Conservation (phyloP, 192 early-diverging fungal genomes). For the Ramicandelaber brevisporus region DNA sequence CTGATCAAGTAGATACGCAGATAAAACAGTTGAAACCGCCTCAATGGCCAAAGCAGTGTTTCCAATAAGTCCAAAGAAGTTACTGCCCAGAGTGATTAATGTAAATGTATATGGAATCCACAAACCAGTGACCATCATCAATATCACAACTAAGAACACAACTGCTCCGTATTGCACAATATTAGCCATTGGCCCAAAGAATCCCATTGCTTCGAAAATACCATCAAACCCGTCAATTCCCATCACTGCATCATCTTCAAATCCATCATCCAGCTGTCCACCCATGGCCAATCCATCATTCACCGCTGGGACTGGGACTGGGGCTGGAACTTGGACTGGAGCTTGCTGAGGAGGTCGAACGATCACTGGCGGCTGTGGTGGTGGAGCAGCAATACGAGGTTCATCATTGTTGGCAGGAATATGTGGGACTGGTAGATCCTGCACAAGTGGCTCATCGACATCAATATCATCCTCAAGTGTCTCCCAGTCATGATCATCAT, state of each 20-base stretch:
- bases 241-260: slow-evolving; percentile 24
- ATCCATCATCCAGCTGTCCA: slow-evolving; percentile 16
- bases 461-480: background rate
- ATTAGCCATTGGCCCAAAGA: slow-evolving; percentile 59
- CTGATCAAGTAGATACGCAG: slow-evolving; percentile 5
- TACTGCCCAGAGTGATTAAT: slow-evolving; percentile 31
- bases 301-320: too few species aligned
- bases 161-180: slow-evolving; percentile 59
- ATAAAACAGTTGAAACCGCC: slow-evolving; percentile 22
- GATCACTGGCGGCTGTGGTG: too few species aligned
- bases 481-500: slow-evolving; percentile 1
- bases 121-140: slow-evolving; percentile 36
- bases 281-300: too few species aligned
- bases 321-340: too few species aligned
- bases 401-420: background rate
- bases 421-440: too few species aligned
- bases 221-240: slow-evolving; percentile 39
- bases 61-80: slow-evolving; percentile 16
- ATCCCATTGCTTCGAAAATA: slow-evolving; percentile 71
- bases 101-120: slow-evolving; percentile 64
- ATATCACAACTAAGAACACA: slow-evolving; percentile 40
- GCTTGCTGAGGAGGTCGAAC: too few species aligned
- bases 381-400: too few species aligned
- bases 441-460: background rate
- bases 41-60: slow-evolving; percentile 21